Evolutionary conservation across 768 basidiomycete species (phyloP), one percentile per base, ranked within the genome.

Genomic region (Amanita brunnescens): DNA sequence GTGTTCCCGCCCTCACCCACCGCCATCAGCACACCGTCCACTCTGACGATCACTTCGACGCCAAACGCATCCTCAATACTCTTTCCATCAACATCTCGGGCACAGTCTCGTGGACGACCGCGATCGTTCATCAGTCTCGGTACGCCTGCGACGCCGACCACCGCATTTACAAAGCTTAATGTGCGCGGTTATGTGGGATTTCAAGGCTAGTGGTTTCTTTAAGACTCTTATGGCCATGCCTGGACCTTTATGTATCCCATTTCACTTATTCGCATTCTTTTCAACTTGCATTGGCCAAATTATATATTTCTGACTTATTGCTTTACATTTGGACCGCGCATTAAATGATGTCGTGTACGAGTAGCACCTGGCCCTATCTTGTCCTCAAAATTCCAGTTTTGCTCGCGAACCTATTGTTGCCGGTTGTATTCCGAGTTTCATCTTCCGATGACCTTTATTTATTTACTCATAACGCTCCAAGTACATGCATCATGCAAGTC

Each of bases 81-180:
- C 84, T 63, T 83, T 81, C 16, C 73, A 71, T 38, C 64, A 79
- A 78, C 87, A 10, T 78, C 86, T 39, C 81, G 81, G 8, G 80
- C 84, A 63, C 79, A 77, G 46, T 68, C 75, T 18, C 76, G 81
- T 49, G 85, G 85, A 30, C 76, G 83, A 51, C 81, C 83, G 39
- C 76, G 76, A 61, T 87, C 86, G 38, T 85, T 87, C 57, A 87
- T 91, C 62, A 83, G 83, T 18, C 58, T 90, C 7, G 78, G 79
- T 39, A 70, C 77, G 21, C 79, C 81, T 13, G 76, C 81, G 18
- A 83, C 83, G 23, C 86, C 89, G 9, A 91, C 89, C 6, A 87
- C 83, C 16, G 89, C 84, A 3, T 85, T 86, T 56, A 87, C 88
- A 12, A 83, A 83, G 57, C 88, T 91, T 47, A 89, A 91, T 62